These are phyloP conservation scores for Arabis alpina DNA, from an alignment of 345 rosid species.

Conservation along the genomic window DNA sequence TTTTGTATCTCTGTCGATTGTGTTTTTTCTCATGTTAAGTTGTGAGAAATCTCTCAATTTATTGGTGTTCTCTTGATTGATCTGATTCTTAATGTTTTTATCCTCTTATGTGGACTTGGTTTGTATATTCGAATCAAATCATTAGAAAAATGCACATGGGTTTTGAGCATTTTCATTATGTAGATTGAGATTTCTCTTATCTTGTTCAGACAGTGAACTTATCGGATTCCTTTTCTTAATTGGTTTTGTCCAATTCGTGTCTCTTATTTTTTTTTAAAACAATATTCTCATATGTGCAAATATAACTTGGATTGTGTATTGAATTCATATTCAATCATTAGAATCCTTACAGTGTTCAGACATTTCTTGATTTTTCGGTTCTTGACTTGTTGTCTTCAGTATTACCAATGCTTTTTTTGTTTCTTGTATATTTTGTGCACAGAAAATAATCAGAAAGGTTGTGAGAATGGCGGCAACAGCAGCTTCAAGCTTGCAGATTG, in stretches of 20 bases:
- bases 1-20: no score
- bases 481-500: conserved; percentile 66
- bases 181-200: conserved; percentile 23
- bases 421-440: conserved; percentile 11
- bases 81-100: not conserved
- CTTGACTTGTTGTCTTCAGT: not conserved
- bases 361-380: not conserved
- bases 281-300: no score
- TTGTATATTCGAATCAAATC: conserved; percentile 25
- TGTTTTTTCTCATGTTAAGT: conserved; percentile 2
- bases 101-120: conserved; percentile 5
- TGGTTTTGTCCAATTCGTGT: no score
- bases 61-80: conserved; percentile 8
- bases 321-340: no score
- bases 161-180: not conserved
- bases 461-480: conserved; percentile 64
- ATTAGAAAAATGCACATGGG: conserved; percentile 25
- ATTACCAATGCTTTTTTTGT: not conserved
- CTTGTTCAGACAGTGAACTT: no score
- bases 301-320: not conserved
- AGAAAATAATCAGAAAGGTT: conserved; percentile 28
- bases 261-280: no score
- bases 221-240: no score
- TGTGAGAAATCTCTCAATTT: conserved; percentile 14
- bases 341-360: no score